These are phyloP conservation scores for Kodamaea suecica DNA, from an alignment of 1,139 yeast species.

Conservation along the genomic window DNA sequence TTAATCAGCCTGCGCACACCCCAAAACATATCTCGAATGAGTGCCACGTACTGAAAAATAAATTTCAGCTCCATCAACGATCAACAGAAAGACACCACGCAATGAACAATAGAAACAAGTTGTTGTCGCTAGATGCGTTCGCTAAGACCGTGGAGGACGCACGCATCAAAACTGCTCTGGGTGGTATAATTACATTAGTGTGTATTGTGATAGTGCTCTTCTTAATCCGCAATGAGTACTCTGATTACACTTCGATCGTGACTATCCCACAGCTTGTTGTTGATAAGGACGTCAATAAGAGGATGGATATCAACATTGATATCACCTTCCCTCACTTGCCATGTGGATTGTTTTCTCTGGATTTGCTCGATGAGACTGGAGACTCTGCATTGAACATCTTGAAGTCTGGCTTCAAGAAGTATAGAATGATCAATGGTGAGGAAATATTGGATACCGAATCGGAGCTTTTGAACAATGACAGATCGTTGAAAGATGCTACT, in stretches of 20 bases:
- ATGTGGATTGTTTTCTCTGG: slow-evolving; percentile 57
- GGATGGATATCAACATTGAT: slow-evolving; percentile 76
- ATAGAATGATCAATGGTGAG: slow-evolving; percentile 45
- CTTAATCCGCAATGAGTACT: slow-evolving; percentile 71
- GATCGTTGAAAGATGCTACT: slow-evolving; percentile 33
- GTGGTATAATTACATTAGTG: slow-evolving; percentile 80
- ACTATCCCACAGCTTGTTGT: slow-evolving; percentile 82
- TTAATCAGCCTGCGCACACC: too few species aligned
- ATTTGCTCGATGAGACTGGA: slow-evolving; percentile 76
- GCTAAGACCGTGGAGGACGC: slow-evolving; percentile 95
- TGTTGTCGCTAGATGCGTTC: slow-evolving; percentile 81
- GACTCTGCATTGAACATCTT: slow-evolving; percentile 73
- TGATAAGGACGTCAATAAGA: slow-evolving; percentile 76
- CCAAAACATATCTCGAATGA: too few species aligned
- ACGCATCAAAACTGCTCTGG: slow-evolving; percentile 78
- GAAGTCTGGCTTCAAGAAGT: slow-evolving; percentile 68
- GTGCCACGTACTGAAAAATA: too few species aligned
- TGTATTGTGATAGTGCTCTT: slow-evolving; percentile 62
- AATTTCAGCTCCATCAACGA: neutral
- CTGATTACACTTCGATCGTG: slow-evolving; percentile 63
- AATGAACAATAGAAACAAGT: slow-evolving; percentile 41
- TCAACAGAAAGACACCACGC: neutral
- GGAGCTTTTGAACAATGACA: slow-evolving; percentile 18
- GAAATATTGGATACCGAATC: slow-evolving; percentile 25
- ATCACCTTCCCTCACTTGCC: slow-evolving; percentile 81